Conservation (phyloP, 192 early-diverging fungal genomes). For the Umbelopsis isabellina region DNA sequence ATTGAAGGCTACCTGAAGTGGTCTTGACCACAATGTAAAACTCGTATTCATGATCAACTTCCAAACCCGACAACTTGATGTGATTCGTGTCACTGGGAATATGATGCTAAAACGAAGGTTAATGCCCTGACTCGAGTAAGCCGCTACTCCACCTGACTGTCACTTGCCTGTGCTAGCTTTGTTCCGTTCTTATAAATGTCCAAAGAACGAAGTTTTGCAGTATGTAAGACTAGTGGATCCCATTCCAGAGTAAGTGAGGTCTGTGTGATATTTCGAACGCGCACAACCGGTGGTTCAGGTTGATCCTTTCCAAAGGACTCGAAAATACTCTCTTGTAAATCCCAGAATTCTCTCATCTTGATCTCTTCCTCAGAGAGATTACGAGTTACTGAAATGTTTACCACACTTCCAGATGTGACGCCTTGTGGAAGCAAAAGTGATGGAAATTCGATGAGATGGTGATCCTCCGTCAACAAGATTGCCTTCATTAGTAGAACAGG, state of each 20-base stretch:
- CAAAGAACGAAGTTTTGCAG: slow-evolving; percentile 81
- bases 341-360: slow-evolving; percentile 80
- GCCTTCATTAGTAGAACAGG: slow-evolving; percentile 44
- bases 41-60: slow-evolving; percentile 88
- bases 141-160: slow-evolving; percentile 27
- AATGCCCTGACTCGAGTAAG: not conserved
- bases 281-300: slow-evolving; percentile 82
- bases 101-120: slow-evolving; percentile 25
- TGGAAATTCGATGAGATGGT: slow-evolving; percentile 99
- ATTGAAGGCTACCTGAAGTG: slow-evolving; percentile 82
- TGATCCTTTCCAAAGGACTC: slow-evolving; percentile 73
- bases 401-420: slow-evolving; percentile 90
- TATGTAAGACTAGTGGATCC: slow-evolving; percentile 85
- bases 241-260: slow-evolving; percentile 91
- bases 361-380: slow-evolving; percentile 85
- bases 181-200: slow-evolving; percentile 91
- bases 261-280: slow-evolving; percentile 76
- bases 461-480: slow-evolving; percentile 93
- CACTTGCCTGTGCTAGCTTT: slow-evolving; percentile 66
- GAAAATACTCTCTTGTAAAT: slow-evolving; percentile 86
- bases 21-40: slow-evolving; percentile 91
- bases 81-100: slow-evolving; percentile 51
- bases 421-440: slow-evolving; percentile 93
- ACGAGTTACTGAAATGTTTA: slow-evolving; percentile 94
- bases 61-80: slow-evolving; percentile 87